Evolutionary conservation across 2,329 filamentous ascomycete genomes (phyloP), one percentile per base, ranked within the genome.

Genomic region (Penicillium hordei): DNA sequence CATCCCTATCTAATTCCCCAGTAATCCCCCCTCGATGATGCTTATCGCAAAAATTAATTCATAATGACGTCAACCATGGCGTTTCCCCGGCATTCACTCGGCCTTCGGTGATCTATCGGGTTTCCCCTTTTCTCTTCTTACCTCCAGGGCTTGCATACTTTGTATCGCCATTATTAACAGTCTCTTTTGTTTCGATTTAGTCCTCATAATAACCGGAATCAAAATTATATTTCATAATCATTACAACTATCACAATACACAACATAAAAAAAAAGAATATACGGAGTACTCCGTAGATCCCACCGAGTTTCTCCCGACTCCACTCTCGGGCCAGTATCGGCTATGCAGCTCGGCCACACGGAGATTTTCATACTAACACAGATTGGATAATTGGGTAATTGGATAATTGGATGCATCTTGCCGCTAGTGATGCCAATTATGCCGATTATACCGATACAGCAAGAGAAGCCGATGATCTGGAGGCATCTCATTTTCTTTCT

Each of bases 321-420:
- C 40, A 58, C 49, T 72, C 65, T 72, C 71, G 69, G 68, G 56
- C 57, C 59, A 64, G 68, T 70, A 65, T 74, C 72, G 72, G 72
- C 52, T 73, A 72, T 55, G 29, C 49, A 33, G 25, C 39, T 73
- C 72, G 72, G 72, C 66, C 68, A 68, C 69, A 73, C 70, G 72
- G 72, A 74, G 68, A 56, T 67, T 42, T 38, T 4, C 25, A 19
- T 6, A 15, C 8, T n/a, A 12, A n/a, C 13, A 10, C 48, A 31
- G 12, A 17, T 43, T 21, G 40, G 43, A 6, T 38, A 19, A 23
- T 23, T 23, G 21, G 21, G 3, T 23, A 3, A 23, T 23, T 23
- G 21, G 31, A 13, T 10, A 23, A 43, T 51, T 21, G 7, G 34
- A 21, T 17, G 1, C 15, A 17, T 10, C 5, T 25, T 33, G 21